Evolutionary conservation across 352 stramenopile genomes (phyloP).

Genomic region (Pythium aquatile): DNA sequence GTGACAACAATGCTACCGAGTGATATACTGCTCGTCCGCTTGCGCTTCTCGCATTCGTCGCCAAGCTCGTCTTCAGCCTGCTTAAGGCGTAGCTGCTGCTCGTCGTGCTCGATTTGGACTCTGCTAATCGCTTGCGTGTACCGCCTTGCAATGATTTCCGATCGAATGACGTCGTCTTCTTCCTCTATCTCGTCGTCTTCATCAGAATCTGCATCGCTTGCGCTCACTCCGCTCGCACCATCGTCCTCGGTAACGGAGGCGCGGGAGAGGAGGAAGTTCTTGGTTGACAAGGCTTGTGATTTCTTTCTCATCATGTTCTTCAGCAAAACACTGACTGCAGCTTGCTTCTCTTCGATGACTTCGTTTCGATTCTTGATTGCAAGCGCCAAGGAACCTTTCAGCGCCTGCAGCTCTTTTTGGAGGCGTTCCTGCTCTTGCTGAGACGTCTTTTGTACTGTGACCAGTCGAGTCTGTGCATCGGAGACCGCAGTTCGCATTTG

Average conservation of each 20-base stretch:
- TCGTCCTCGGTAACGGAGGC: neutral
- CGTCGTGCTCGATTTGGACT: constrained; percentile 52
- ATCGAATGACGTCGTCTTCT: constrained; percentile 41
- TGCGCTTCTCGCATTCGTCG: constrained; percentile 41
- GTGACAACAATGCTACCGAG: constrained; percentile 50
- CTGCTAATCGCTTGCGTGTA: constrained; percentile 56
- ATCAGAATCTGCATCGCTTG: constrained; percentile 6
- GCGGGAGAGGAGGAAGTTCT: constrained; percentile 9
- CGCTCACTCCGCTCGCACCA: neutral
- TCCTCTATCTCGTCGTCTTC: constrained; percentile 17
- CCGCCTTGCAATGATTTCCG: constrained; percentile 42
- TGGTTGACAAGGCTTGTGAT: constrained; percentile 5
- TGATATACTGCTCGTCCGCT: constrained; percentile 57
- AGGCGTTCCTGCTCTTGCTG: constrained; percentile 47
- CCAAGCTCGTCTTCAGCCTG: constrained; percentile 39
- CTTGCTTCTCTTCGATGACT: constrained; percentile 62
- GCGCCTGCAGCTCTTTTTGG: constrained; percentile 35
- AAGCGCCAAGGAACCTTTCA: constrained; percentile 46
- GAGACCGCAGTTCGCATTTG: constrained; percentile 36
- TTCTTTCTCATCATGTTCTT: constrained; percentile 30
- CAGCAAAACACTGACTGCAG: constrained; percentile 42
- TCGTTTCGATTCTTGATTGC: constrained; percentile 43
- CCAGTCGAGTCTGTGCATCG: constrained; percentile 36
- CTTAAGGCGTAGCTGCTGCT: constrained; percentile 44
- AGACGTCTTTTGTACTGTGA: constrained; percentile 34